Conservation (phyloP, 139 green algal genomes). For the Chlamydomonas schloesseri region DNA sequence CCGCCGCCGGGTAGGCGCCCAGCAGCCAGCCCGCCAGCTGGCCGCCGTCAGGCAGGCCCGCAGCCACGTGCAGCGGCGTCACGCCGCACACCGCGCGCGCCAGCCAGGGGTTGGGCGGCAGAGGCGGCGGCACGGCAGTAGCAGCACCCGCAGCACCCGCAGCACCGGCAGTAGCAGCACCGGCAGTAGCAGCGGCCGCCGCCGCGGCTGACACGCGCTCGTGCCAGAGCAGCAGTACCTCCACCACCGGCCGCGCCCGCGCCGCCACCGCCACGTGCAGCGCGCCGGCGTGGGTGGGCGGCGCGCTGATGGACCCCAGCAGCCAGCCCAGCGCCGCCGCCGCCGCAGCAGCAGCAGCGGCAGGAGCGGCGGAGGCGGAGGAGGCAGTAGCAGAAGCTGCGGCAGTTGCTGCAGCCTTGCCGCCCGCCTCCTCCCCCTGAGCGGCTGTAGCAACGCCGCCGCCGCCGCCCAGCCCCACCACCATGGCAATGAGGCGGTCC, state of each 20-base stretch:
- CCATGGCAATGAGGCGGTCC: background rate
- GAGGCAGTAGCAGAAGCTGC: no score
- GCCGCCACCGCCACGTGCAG: conserved; percentile 18
- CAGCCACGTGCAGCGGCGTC: conserved; percentile 34
- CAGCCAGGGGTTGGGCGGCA: conserved; percentile 3
- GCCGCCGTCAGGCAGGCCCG: conserved; percentile 24
- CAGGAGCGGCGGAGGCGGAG: background rate
- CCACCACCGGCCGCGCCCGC: background rate
- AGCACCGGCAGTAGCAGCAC: no score
- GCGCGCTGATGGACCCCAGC: background rate
- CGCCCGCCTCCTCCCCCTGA: no score
- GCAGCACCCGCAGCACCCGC: no score
- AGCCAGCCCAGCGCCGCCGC: background rate
- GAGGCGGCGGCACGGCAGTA: no score
- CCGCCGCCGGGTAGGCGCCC: background rate
- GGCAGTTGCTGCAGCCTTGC: no score
- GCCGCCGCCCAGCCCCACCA: background rate
- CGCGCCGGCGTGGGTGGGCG: background rate
- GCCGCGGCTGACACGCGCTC: background rate
- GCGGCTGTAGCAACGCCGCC: no score
- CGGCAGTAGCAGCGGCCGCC: no score
- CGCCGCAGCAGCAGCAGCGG: background rate
- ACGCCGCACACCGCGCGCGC: background rate
- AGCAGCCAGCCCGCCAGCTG: conserved; percentile 10
- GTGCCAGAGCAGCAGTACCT: conserved; percentile 4